Percentiles rank a stretch among this genome's conserved stretches.
Evolutionary conservation across 352 stramenopile genomes (phyloP).

Genomic region (Pilasporangium apinafurcum): DNA sequence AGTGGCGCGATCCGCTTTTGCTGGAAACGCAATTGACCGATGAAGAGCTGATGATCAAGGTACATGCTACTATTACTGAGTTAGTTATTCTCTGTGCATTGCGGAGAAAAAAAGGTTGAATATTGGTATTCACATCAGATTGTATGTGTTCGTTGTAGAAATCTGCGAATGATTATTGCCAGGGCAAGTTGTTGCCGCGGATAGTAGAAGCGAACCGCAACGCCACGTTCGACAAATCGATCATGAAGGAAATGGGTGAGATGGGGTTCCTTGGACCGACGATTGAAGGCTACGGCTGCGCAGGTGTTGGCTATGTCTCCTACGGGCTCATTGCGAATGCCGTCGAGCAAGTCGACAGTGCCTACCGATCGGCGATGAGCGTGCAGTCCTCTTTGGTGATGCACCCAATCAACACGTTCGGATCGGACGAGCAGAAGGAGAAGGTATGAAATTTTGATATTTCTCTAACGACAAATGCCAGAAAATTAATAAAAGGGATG

Average conservation of each 20-base stretch:
- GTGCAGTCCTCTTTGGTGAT: conserved; percentile 98
- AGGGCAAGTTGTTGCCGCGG: conserved; percentile 89
- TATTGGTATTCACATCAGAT: too few species aligned
- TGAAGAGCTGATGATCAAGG: conserved; percentile 89
- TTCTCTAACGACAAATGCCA: neutral
- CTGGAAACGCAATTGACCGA: conserved; percentile 80
- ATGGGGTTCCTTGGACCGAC: conserved; percentile 94
- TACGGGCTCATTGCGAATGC: conserved; percentile 97
- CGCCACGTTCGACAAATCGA: conserved; percentile 90
- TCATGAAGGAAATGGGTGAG: conserved; percentile 93
- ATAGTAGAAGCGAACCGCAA: conserved; percentile 94
- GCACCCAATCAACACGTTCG: conserved; percentile 98
- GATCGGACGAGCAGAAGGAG: conserved; percentile 93
- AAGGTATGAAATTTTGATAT: conserved; percentile 41
- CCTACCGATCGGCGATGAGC: conserved; percentile 96
- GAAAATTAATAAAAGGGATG: too few species aligned
- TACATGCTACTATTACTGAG: too few species aligned
- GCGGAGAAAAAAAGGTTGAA: too few species aligned
- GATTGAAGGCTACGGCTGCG: conserved; percentile 93
- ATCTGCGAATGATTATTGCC: conserved; percentile 91
- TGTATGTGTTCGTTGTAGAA: conserved; percentile 40
- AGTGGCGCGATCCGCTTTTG: conserved; percentile 79
- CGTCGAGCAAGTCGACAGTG: conserved; percentile 95
- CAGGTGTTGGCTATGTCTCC: conserved; percentile 92
- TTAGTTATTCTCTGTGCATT: too few species aligned